Evolutionary conservation across 2,329 filamentous ascomycete species (phyloP).

Genomic region (Hypocreales sp.): DNA sequence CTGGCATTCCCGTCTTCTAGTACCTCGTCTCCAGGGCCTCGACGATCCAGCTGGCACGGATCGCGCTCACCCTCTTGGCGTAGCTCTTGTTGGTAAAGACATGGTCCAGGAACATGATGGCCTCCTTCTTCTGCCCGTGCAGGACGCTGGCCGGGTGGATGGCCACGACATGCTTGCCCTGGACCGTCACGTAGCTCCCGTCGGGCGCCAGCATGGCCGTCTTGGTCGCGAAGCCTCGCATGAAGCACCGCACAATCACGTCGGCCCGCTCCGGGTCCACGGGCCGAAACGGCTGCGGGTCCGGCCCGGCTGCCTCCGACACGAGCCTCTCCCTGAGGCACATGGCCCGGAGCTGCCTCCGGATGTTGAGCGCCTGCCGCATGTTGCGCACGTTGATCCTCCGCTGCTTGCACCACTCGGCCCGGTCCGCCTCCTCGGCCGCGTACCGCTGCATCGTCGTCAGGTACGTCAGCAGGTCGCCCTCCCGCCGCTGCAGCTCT

Average conservation of each 20-base stretch:
- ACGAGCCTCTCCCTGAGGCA: constrained; percentile 37
- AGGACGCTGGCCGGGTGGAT: constrained; percentile 49
- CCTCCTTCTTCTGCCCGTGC: constrained; percentile 47
- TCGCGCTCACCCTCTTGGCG: constrained; percentile 47
- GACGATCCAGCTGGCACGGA: constrained; percentile 44
- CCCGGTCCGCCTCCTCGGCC: constrained; percentile 37
- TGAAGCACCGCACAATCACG: constrained; percentile 42
- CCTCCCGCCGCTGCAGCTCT: constrained; percentile 44
- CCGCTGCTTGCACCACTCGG: constrained; percentile 41
- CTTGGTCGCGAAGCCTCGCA: constrained; percentile 43
- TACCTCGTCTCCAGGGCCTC: constrained; percentile 28
- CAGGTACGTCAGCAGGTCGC: constrained; percentile 49
- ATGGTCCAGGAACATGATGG: constrained; percentile 54
- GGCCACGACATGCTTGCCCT: constrained; percentile 43
- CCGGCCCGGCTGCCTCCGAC: constrained; percentile 25
- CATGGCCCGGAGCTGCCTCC: constrained; percentile 42
- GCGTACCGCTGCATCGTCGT: constrained; percentile 47
- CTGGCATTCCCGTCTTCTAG: too few relatives aligned
- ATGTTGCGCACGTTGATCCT: constrained; percentile 45
- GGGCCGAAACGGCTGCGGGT: constrained; percentile 41
- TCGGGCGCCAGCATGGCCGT: constrained; percentile 46
- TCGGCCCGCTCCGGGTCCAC: constrained; percentile 37
- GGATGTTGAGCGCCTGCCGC: constrained; percentile 45
- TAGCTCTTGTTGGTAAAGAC: constrained; percentile 53
- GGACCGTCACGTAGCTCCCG: constrained; percentile 42